phyloP scores from a whole-genome alignment of 495 filamentous ascomycete genomes.

The Podospora comata region DNA sequence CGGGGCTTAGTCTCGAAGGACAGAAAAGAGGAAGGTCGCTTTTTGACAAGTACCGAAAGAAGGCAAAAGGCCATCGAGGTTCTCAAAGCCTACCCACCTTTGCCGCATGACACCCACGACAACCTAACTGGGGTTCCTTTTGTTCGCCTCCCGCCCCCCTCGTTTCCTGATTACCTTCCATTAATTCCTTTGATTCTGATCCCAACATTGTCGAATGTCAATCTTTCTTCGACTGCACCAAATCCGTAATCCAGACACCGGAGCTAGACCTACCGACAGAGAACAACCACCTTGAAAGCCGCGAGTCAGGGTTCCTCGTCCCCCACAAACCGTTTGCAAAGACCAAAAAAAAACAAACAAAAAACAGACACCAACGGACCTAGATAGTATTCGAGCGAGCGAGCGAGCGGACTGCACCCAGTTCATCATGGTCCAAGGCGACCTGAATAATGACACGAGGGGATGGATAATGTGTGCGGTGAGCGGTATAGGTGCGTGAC shows the following conservation, averaged over 20 bases:
- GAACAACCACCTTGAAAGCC: not conserved
- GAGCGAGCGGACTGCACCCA: not conserved
- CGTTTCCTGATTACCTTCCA: not conserved
- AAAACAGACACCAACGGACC: not conserved
- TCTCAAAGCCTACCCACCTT: constrained; percentile 6
- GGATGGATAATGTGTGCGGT: constrained; percentile 91
- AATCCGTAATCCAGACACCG: not conserved
- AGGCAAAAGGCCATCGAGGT: constrained; percentile 11
- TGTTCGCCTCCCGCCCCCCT: not conserved
- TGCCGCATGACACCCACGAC: not conserved
- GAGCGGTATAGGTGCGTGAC: constrained; percentile 66
- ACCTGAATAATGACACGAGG: constrained; percentile 74
- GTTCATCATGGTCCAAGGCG: constrained; percentile 35
- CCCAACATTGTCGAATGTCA: not conserved
- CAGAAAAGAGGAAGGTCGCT: not conserved
- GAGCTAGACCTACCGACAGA: not conserved
- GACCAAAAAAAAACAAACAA: not conserved
- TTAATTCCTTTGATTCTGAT: not conserved
- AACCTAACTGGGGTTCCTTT: not conserved
- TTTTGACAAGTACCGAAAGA: not conserved
- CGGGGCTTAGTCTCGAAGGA: not conserved
- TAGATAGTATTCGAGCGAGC: not conserved
- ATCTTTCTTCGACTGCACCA: not conserved
- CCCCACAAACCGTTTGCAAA: not conserved
- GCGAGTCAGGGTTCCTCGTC: constrained; percentile 1